Evolutionary conservation across 495 filamentous ascomycete species (phyloP), one percentile per base, ranked within the genome.

Genomic region (Penicillium tannophilum): DNA sequence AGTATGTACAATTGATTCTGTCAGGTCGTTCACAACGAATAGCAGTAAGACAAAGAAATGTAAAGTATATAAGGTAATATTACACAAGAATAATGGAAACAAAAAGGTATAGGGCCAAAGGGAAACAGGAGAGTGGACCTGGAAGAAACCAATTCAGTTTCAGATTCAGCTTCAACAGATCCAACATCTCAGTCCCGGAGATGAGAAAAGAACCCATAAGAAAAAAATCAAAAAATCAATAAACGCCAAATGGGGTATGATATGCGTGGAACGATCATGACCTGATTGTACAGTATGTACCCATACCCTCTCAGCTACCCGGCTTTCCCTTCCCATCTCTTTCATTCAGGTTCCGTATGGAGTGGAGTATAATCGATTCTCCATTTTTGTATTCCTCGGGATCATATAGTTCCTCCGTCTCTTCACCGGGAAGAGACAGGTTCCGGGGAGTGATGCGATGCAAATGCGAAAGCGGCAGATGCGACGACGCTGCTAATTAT

Each of bases 241-340:
- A 56, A 69, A 67, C 64, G 64, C 64, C 59, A 59, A 39, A 55
- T 59, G 62, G 39, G 64, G 67, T 67, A 69, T 69, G 64, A 61
- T 62, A 69, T 69, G 61, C 61, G 63, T 64, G 42, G 47, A 64
- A 63, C 55, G 61, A 62, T 63, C 65, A 62, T 66, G 56, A 59
- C 46, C 55, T 55, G 59, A 58, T 63, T 46, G 53, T 60, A 23
- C 20, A 23, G 20, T 23, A 58, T 64, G 55, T 62, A 64, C 54
- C 59, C 44, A 64, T 56, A 57, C 51, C 48, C 43, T 59, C 56
- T 51, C 56, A 57, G 35, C 50, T 33, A 28, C n/a, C 24, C 23
- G 31, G 26, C 52, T 23, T 45, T 11, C 28, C 28, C 30, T 16
- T 52, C 33, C 26, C 26, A 49, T 49, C 46, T 49, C 26, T 58